Evolutionary conservation across 805 yeast species (phyloP), one percentile per base, ranked within the genome.

Genomic region (Grigorovia jiainica): DNA sequence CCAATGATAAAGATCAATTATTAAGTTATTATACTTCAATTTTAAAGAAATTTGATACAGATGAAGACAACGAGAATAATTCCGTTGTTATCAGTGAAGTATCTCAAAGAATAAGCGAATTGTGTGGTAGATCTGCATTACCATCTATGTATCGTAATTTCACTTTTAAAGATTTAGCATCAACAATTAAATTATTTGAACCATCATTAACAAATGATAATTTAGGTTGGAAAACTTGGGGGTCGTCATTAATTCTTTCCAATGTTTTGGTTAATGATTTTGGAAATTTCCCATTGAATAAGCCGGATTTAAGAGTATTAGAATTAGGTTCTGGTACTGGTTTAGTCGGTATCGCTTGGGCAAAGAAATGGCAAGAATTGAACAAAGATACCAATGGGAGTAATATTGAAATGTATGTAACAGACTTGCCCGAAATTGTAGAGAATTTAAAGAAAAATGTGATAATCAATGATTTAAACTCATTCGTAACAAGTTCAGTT

Each of bases 311-410:
- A 55, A 38, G 58, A 29, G 59, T 79, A 0, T 57, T 84, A 23
- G 98, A 90, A 53, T 64, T 92, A n/a, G 98, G 98, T 0, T 71
- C 97, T 0, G 98, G 98, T 0, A 92, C 98, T 0, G 98, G 98
- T 0, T 67, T 90, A 13, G 82, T 80, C 3, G 97, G 97, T 0
- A 82, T 92, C 29, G 70, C 79, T 0, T 70, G 84, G 43, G 75
- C 55, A 2, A 41, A 47, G 15, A 58, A 56, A 46, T 55, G 55
- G 51, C 44, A 47, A 24, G 53, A 55, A 35, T 67, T 67, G 42
- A 51, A 64, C 37, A 72, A 69, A 4, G 50, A 67, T 1, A 3
- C 19, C 3, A 19, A 11, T 1, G 20, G 15, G 4, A n/a, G 13
- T 11, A 65, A 70, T 1, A 70, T 73, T 2, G 61, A 70, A 18